Base-by-base conservation (phyloP, 768 basidiomycete species). In the Termitomyces sp. region DNA sequence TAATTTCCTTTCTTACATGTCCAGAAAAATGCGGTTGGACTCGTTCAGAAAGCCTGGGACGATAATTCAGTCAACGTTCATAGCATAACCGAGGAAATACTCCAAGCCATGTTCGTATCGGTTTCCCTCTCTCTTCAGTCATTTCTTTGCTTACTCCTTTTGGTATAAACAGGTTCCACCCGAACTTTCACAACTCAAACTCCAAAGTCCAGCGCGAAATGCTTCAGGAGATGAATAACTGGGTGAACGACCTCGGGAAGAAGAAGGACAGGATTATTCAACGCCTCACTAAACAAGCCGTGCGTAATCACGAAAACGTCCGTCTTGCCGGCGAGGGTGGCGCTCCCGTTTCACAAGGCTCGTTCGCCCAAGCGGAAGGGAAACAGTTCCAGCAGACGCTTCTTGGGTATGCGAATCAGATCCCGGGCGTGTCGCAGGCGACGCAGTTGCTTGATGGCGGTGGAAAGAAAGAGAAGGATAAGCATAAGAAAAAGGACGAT, bases 11-110 rank as follows among this genome's bases (percentile, higher is more conserved):
- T n/a, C 48, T 51, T 37, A 3, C 34, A 35, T 7, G 7, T 58
- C 53, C 53, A 86, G 84, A 79, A 70, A 48, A 74, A 90, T 64
- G 77, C 86, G 1, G 90, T 90, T 7, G 80, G 71, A 28, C 69
- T 77, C n/a, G 79, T 94, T 10, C 82, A 79, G 42, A 85, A 84
- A 61, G 90, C 91, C 10, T 94, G 91, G 92, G 90, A 93, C 59
- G 84, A 92, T 60, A 68, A 64, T 43, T 82, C 78, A 0, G 62
- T 83, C 22, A 82, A 90, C 62, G 77, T 82, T 12, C 75, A 77
- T 56, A 68, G 74, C 38, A 62, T 82, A 10, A 79, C 77, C 0
- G 86, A 89, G 46, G 86, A 89, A 15, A 71, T 85, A 53, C 67
- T 88, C 6, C 77, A 84, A 58, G 84, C 82, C 75, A 63, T 90